phyloP scores from a whole-genome alignment of 2,329 filamentous ascomycete species.

The Ambrosiella xylebori region DNA sequence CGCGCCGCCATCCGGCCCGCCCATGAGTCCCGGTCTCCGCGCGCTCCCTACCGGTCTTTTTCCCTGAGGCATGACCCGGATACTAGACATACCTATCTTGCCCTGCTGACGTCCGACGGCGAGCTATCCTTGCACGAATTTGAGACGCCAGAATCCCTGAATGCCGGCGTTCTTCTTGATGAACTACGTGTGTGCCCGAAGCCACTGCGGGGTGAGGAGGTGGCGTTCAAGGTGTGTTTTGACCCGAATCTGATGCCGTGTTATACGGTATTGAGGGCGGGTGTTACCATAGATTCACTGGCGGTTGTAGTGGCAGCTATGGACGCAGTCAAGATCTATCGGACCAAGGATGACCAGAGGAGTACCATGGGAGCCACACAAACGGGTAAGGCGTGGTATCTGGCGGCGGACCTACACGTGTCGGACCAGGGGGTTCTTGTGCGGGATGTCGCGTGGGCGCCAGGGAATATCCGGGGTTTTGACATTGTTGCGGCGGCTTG shows the following conservation, averaged over 20 bases:
- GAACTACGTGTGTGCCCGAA: conserved; percentile 23
- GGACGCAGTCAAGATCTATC: conserved; percentile 66
- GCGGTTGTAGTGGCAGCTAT: conserved; percentile 75
- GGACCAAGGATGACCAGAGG: conserved; percentile 44
- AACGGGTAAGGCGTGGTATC: conserved; percentile 65
- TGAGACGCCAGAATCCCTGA: conserved; percentile 65
- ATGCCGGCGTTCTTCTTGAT: conserved; percentile 54
- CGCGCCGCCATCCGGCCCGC: conserved; percentile 27
- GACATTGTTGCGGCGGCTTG: conserved; percentile 84
- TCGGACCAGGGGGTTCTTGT: conserved; percentile 50
- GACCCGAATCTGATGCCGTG: conserved; percentile 75
- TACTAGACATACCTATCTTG: conserved; percentile 65
- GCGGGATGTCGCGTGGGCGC: conserved; percentile 80
- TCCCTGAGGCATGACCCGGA: conserved; percentile 72
- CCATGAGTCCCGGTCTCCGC: conserved; percentile 40
- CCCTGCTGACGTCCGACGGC: conserved; percentile 69
- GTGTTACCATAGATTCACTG: conserved; percentile 63
- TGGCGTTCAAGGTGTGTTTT: conserved; percentile 70
- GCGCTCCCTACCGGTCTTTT: conserved; percentile 56
- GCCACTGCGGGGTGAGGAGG: conserved; percentile 67
- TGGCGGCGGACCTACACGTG: conserved; percentile 35
- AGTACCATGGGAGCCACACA: conserved; percentile 31
- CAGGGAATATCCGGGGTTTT: conserved; percentile 75
- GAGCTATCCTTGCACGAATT: conserved; percentile 69
- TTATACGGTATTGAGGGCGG: conserved; percentile 59